Conservation (phyloP, 2,329 filamentous ascomycete species). For the Xylaria sp. region DNA sequence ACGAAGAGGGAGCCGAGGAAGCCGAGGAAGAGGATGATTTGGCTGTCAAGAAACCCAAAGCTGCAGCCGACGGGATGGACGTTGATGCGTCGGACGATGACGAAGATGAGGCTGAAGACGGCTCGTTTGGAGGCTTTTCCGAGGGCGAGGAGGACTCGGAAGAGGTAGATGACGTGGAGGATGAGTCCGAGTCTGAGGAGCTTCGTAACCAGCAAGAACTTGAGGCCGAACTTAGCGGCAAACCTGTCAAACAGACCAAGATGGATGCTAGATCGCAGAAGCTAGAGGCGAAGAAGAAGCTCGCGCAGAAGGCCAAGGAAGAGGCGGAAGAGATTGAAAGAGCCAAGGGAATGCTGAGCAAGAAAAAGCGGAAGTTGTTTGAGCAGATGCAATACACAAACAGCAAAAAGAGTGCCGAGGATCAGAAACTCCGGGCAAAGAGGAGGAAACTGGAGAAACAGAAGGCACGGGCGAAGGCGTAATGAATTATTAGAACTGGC, state of each 20-base stretch:
- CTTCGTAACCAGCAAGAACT: conserved; percentile 87
- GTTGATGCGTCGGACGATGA: conserved; percentile 61
- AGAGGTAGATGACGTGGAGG: conserved; percentile 59
- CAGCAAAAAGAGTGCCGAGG: conserved; percentile 90
- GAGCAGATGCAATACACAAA: conserved; percentile 98
- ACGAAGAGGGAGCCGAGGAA: conserved; percentile 59
- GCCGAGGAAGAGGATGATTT: conserved; percentile 54
- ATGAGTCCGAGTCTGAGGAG: conserved; percentile 70
- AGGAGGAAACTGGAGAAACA: conserved; percentile 84
- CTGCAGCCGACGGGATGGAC: conserved; percentile 61
- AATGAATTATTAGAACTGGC: conserved; percentile 26
- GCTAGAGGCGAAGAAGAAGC: conserved; percentile 75
- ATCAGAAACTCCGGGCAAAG: conserved; percentile 88
- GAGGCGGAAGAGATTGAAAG: conserved; percentile 91
- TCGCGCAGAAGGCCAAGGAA: conserved; percentile 75
- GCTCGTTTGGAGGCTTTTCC: conserved; percentile 63
- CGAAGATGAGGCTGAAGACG: conserved; percentile 58
- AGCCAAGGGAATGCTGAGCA: conserved; percentile 97
- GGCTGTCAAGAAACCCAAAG: conserved; percentile 55
- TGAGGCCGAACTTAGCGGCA: conserved; percentile 88
- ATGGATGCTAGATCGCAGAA: conserved; percentile 70
- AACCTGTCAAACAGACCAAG: conserved; percentile 62
- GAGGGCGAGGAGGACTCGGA: conserved; percentile 60
- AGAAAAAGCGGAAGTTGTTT: conserved; percentile 96
- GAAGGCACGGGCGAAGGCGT: conserved; percentile 52